These are phyloP conservation scores for Cercophora newfieldiana DNA, from an alignment of 495 filamentous ascomycete species.

Conservation along the genomic window DNA sequence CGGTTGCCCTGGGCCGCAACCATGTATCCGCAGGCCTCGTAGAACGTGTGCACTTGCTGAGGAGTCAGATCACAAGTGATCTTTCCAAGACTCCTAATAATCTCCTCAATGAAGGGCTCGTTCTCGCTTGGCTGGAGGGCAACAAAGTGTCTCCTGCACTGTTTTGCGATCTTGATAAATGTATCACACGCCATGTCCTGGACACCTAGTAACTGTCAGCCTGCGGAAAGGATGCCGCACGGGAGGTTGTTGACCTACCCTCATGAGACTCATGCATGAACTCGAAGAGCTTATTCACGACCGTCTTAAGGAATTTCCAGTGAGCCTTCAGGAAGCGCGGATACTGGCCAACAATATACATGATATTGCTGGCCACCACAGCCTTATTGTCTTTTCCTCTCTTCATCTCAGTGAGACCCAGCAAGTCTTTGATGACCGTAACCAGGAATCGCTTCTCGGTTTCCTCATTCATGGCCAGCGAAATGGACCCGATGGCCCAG, in stretches of 20 bases:
- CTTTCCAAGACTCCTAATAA: slow-evolving; percentile 89
- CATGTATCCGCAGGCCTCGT: slow-evolving; percentile 99
- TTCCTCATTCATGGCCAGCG: slow-evolving; percentile 98
- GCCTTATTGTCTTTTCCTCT: slow-evolving; percentile 99
- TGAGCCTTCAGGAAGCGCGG: slow-evolving; percentile 97
- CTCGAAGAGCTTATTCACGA: slow-evolving; percentile 99
- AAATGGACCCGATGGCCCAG: slow-evolving; percentile 99
- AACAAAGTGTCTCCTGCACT: slow-evolving; percentile 96
- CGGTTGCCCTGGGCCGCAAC: slow-evolving; percentile 96
- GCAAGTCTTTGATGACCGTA: slow-evolving; percentile 96
- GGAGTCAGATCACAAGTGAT: slow-evolving; percentile 94
- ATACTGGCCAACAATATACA: slow-evolving; percentile 99
- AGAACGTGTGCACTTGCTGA: slow-evolving; percentile 98
- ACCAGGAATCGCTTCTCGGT: slow-evolving; percentile 98
- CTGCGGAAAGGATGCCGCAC: not conserved
- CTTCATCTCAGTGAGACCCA: slow-evolving; percentile 99
- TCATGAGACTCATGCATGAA: slow-evolving; percentile 99
- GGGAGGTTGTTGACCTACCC: slow-evolving; percentile 52
- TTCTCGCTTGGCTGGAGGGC: slow-evolving; percentile 90
- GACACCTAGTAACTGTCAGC: slow-evolving; percentile 60
- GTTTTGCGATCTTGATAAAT: slow-evolving; percentile 99
- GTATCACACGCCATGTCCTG: slow-evolving; percentile 99
- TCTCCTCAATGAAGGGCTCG: slow-evolving; percentile 98
- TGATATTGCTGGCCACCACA: slow-evolving; percentile 98
- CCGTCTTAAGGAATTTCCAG: slow-evolving; percentile 99